These are phyloP conservation scores for Agastache rugosa DNA, from an alignment of 257 asterid genomes.

Conservation along the genomic window DNA sequence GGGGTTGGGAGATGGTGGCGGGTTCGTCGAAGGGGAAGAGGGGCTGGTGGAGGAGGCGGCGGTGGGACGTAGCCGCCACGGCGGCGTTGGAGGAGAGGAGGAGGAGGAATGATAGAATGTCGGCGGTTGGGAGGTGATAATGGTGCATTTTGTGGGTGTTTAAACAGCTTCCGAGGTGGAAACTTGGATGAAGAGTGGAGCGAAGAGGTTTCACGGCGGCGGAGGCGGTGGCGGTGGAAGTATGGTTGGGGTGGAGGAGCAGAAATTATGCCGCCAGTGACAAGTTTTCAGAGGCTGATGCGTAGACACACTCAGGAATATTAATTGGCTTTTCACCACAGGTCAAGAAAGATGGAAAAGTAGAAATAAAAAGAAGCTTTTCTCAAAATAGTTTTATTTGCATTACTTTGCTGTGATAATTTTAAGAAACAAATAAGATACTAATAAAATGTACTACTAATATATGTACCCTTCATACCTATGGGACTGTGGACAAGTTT, in stretches of 20 bases:
- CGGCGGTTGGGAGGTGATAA: constrained; percentile 10
- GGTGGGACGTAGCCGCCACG: constrained; percentile 37
- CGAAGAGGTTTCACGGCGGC: background rate
- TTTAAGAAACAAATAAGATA: no score
- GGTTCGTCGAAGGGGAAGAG: constrained; percentile 55
- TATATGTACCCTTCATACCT: no score
- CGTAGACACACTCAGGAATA: background rate
- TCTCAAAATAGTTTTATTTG: background rate
- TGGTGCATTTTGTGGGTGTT: constrained; percentile 31
- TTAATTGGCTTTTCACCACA: constrained; percentile 31
- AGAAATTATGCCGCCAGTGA: constrained; percentile 27
- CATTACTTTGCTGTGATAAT: background rate
- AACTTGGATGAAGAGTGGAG: no score
- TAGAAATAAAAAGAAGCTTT: background rate
- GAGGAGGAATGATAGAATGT: constrained; percentile 27
- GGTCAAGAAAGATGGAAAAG: background rate
- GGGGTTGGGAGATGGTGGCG: constrained; percentile 51
- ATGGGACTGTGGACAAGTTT: no score
- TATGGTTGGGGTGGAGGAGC: background rate
- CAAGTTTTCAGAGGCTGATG: constrained; percentile 14
- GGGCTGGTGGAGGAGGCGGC: constrained; percentile 79
- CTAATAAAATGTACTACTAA: no score
- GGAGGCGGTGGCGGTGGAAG: constrained; percentile 17
- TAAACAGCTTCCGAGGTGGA: background rate
- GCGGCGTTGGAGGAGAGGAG: constrained; percentile 36